Conservation (phyloP, 495 filamentous ascomycete species). For the Lasiosphaeriaceae sp. region DNA sequence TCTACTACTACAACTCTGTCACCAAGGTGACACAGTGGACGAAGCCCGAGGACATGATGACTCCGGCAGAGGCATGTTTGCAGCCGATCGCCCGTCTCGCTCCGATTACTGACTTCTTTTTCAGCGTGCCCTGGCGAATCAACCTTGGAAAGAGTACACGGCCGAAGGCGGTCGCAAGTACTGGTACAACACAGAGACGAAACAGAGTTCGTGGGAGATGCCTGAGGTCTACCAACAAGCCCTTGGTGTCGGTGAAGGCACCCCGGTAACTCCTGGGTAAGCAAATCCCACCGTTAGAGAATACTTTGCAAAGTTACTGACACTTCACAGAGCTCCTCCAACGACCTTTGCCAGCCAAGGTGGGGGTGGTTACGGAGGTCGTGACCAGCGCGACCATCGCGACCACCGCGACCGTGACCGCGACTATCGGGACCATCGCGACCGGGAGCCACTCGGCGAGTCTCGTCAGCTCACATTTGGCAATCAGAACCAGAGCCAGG, state of each 20-base stretch:
- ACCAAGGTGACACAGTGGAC: constrained; percentile 92
- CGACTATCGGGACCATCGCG: constrained; percentile 28
- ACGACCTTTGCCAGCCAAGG: constrained; percentile 51
- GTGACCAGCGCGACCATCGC: constrained; percentile 43
- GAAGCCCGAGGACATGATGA: constrained; percentile 89
- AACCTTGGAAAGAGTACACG: constrained; percentile 92
- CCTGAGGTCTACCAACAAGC: constrained; percentile 77
- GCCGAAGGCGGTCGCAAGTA: constrained; percentile 84
- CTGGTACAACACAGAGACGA: constrained; percentile 88
- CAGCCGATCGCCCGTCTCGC: neutral
- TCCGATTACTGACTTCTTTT: neutral
- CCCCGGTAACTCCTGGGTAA: constrained; percentile 59
- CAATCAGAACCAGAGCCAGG: constrained; percentile 59
- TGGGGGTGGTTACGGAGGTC: constrained; percentile 23
- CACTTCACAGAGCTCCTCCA: constrained; percentile 41
- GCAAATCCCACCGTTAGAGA: constrained; percentile 24
- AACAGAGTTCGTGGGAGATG: constrained; percentile 93
- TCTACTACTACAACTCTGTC: constrained; percentile 89
- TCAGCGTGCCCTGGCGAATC: constrained; percentile 74
- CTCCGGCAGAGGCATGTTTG: constrained; percentile 67
- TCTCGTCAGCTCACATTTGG: constrained; percentile 68
- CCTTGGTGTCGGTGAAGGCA: constrained; percentile 45
- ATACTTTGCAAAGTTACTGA: constrained; percentile 3
- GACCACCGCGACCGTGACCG: constrained; percentile 32
- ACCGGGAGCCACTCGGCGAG: constrained; percentile 54